Base-by-base conservation (phyloP, 192 early-diverging fungal species). In the Entophlyctis luteolus region DNA sequence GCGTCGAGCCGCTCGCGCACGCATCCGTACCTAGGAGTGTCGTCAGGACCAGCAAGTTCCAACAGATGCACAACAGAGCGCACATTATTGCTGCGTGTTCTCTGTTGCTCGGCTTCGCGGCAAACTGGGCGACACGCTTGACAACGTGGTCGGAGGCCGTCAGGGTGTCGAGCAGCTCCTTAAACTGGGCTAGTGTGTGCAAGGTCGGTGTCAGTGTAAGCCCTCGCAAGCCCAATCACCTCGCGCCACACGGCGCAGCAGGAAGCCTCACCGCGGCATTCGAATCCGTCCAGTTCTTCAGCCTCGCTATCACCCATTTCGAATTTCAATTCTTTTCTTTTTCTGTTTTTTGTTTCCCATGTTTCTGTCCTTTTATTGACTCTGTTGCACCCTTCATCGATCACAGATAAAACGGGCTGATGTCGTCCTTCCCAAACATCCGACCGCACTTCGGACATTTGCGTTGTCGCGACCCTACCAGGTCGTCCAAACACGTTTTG, bases 391-490 rank as follows among this genome's bases (percentile, higher is more conserved):
- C n/a, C n/a, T n/a, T 12, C 5, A 52, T 12, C 5, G 36, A 55
- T 55, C 54, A 55, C 29, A 55, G 36, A 20, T 55, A 55, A 55
- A 55, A 55, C 25, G 54, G 54, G 18, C 29, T 3, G 27, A 55
- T n/a, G n/a, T n/a, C n/a, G n/a, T n/a, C n/a, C n/a, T n/a, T n/a
- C n/a, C n/a, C n/a, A n/a, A n/a, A n/a, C n/a, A n/a, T n/a, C n/a
- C n/a, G n/a, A n/a, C 86, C 87, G 72, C 94, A 97, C 22, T 88
- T 90, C 14, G 94, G 94, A 72, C 94, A 97, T 76, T 93, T 93
- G 75, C 93, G 86, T 77, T 96, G 94, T 4, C 96, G 86, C 0
- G 90, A 92, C 46, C 90, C 89, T 60, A 88, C 79, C 55, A 88
- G 83, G 31, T 88, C 84, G 62, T 96, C 91, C 63, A 96, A 89